Evolutionary conservation across 169 alveolate genomes (phyloP).

Genomic region (Plasmodium adleri): DNA sequence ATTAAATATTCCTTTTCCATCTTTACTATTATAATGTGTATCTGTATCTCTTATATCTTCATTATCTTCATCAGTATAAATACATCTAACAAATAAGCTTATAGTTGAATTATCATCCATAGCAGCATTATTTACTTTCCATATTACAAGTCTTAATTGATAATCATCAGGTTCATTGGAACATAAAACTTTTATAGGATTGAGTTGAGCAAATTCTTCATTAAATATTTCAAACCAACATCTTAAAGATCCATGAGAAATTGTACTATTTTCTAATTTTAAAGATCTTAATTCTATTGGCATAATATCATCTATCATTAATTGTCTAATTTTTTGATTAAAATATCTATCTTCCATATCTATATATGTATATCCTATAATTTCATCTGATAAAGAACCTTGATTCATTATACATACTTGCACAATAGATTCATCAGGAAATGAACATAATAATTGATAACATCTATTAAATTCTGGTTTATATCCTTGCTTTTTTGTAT

Average conservation of each 20-base stretch:
- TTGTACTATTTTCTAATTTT: conserved; percentile 85
- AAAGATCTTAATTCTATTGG: conserved; percentile 88
- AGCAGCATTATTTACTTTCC: conserved; percentile 91
- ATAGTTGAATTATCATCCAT: conserved; percentile 88
- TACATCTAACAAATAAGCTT: conserved; percentile 90
- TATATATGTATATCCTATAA: conserved; percentile 90
- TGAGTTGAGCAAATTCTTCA: conserved; percentile 87
- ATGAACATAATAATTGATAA: conserved; percentile 89
- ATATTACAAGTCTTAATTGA: conserved; percentile 90
- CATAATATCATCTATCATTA: conserved; percentile 85
- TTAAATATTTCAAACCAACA: conserved; percentile 92
- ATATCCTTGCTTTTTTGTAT: conserved; percentile 87
- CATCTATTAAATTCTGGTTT: conserved; percentile 92
- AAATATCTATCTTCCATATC: conserved; percentile 93
- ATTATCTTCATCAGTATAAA: conserved; percentile 85
- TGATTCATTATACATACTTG: conserved; percentile 88
- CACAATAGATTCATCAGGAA: conserved; percentile 91
- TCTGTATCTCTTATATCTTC: conserved; percentile 89
- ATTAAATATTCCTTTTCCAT: conserved; percentile 91
- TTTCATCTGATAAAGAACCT: conserved; percentile 90
- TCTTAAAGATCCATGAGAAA: conserved; percentile 91
- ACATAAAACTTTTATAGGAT: conserved; percentile 87
- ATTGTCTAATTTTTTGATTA: conserved; percentile 85
- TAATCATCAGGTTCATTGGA: conserved; percentile 90
- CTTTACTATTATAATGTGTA: conserved; percentile 92